phyloP scores from a whole-genome alignment of 345 rosid species.

The Populus simonii region DNA sequence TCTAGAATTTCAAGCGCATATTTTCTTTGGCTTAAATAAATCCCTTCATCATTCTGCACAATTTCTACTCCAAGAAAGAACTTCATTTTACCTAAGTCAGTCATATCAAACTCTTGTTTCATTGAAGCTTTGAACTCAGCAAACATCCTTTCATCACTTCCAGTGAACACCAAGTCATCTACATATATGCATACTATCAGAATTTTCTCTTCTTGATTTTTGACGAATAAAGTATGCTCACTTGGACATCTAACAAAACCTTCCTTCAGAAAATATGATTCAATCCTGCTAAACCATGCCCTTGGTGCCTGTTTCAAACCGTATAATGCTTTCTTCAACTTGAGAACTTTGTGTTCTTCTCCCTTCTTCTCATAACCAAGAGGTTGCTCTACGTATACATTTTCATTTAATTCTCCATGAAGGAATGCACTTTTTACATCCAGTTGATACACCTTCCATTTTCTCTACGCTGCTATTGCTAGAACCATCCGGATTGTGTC shows the following conservation, averaged over 20 bases:
- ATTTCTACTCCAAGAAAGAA: too few species aligned
- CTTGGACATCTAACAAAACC: neutral
- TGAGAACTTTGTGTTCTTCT: neutral
- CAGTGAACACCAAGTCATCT: too few species aligned
- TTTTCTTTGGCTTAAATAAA: too few species aligned
- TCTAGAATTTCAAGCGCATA: too few species aligned
- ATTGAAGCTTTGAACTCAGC: too few species aligned
- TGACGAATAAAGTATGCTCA: neutral
- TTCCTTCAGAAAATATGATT: neutral
- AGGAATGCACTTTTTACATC: neutral
- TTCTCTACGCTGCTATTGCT: neutral
- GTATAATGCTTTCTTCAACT: neutral
- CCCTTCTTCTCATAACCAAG: neutral
- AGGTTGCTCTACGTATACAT: neutral
- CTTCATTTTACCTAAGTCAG: too few species aligned
- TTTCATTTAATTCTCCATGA: neutral
- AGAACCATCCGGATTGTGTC: neutral
- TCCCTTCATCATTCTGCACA: too few species aligned
- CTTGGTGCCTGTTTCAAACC: neutral
- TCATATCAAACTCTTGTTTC: too few species aligned
- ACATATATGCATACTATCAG: too few species aligned
- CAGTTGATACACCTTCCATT: neutral
- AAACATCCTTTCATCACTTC: too few species aligned
- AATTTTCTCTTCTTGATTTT: too few species aligned
- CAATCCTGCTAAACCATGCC: neutral